Base-by-base conservation (phyloP, 192 early-diverging fungal genomes). In the Coemansia sp. region DNA sequence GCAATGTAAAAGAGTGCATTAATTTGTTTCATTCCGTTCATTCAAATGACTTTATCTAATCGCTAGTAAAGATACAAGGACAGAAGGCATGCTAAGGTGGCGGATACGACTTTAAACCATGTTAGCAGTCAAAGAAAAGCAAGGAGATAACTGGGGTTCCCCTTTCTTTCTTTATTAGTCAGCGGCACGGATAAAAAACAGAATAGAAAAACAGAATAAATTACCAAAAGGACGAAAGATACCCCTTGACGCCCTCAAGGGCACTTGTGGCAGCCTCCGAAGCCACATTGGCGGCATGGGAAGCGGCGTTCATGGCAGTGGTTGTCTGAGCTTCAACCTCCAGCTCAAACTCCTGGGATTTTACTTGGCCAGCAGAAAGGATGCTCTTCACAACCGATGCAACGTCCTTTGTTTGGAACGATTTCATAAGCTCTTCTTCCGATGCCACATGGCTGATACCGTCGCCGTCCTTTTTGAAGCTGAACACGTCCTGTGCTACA, bases 171-270 rank as follows among this genome's bases (percentile, higher is more conserved):
- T 61, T 40, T 12, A 15, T 12, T 45, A 26, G 48, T 32, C 38
- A 44, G 21, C 19, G 18, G 12, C 38, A 60, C 41, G 23, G 50
- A 18, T 37, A 67, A 54, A 56, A 39, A 63, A 26, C 40, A 62
- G 37, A n/a, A 43, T 12, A 44, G 48, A 45, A 37, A 11, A 48
- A 48, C n/a, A 48, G 1, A 48, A 48, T 48, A 48, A 48, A 48
- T 64, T 64, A 81, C 79, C 79, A 81, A 56, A 81, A 81, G 7
- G 74, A 76, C 7, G 75, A 73, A 59, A 82, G 59, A 45, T 76
- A 82, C 1, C 74, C 74, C 50, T 76, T 77, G 16, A 74, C 68
- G 21, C 69, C 68, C 5, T 67, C 75, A 52, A 77, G 39, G 32
- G 75, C 74, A 45, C 52, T 70, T 39, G 74, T 77, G 21, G 79